These are phyloP conservation scores for Grosmannia huntii DNA, from an alignment of 2,329 filamentous ascomycete genomes.

Conservation along the genomic window DNA sequence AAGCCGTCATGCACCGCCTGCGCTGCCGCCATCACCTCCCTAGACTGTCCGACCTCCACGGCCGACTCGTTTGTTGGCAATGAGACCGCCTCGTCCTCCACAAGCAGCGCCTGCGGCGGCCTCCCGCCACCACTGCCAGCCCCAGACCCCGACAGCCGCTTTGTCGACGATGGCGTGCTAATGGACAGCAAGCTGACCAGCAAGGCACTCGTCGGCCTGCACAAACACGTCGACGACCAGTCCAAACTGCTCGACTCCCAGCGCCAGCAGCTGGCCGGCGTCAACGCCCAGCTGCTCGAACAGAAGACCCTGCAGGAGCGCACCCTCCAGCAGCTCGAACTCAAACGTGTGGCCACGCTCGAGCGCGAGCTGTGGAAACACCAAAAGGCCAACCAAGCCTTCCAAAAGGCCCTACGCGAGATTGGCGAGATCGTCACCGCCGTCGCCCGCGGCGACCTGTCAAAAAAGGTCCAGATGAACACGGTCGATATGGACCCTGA, in stretches of 20 bases:
- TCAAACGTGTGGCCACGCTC: slow-evolving; percentile 74
- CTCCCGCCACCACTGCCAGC: neutral
- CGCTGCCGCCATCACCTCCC: slow-evolving; percentile 43
- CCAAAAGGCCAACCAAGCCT: slow-evolving; percentile 95
- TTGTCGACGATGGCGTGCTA: slow-evolving; percentile 13
- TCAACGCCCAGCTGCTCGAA: slow-evolving; percentile 73
- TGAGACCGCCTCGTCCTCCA: slow-evolving; percentile 30
- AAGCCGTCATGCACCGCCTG: slow-evolving; percentile 41
- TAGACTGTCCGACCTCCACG: slow-evolving; percentile 71
- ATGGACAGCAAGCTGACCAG: slow-evolving; percentile 52
- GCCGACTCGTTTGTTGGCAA: slow-evolving; percentile 51
- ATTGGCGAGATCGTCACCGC: slow-evolving; percentile 97
- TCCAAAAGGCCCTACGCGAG: slow-evolving; percentile 91
- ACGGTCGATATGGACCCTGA: slow-evolving; percentile 95
- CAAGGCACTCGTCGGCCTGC: slow-evolving; percentile 72
- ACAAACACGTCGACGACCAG: slow-evolving; percentile 86
- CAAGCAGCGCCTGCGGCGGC: slow-evolving; percentile 20
- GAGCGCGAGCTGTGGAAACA: slow-evolving; percentile 94
- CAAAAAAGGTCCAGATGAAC: slow-evolving; percentile 93
- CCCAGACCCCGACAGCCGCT: slow-evolving; percentile 12
- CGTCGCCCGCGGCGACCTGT: slow-evolving; percentile 87
- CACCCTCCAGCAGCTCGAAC: slow-evolving; percentile 70
- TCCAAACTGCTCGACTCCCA: slow-evolving; percentile 84
- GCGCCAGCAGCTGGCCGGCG: slow-evolving; percentile 70
- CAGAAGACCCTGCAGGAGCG: slow-evolving; percentile 77